Base-by-base conservation (phyloP, 1,139 yeast species). In the Pichia sp. region DNA sequence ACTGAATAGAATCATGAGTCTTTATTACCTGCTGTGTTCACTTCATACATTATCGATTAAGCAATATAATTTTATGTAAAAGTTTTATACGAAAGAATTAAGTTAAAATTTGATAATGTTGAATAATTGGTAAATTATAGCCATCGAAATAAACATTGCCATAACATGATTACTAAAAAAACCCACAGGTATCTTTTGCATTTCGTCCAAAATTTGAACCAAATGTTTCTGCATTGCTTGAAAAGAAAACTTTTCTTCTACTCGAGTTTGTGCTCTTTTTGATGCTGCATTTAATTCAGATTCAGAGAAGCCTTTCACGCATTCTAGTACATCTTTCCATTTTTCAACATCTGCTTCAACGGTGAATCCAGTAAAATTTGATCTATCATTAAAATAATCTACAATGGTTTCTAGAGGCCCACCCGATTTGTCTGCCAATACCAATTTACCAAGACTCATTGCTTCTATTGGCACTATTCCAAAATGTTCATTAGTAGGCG, bases 401-500 rank as follows among this genome's bases (percentile, higher is more conserved):
- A 38, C 64, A 10, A 91, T 70, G 0, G 96, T 83, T 58, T 91
- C 99, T 24, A 81, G 62, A 0, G 98, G 98, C 0, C 99, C 99
- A 14, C 98, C 99, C 35, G 78, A 79, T 55, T 84, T 77, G 2
- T 83, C 79, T 0, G 96, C 96, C 42, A 93, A 64, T 0, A 88
- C 96, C 0, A 95, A 89, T 1, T 84, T 81, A 23, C 83, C 79
- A 47, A 75, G 70, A 36, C 82, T 70, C 96, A 91, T 89, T 17
- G 96, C 88, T 57, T 91, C 98, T 12, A 91, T 71, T 1, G 99
- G 99, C 4, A 93, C 99, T 48, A 91, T 93, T 12, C 99, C 99
- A 59, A 91, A 91, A 63, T 91, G 99, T 60, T 93, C 98, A 54
- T 75, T 74, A 1, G 83, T 72, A 2, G 99, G 98, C 0, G 99